Percentiles rank a stretch among this genome's conserved stretches.
These are phyloP conservation scores for Aureobasidium uvarum DNA, from an alignment of 2,329 filamentous ascomycete species.

Conservation along the genomic window DNA sequence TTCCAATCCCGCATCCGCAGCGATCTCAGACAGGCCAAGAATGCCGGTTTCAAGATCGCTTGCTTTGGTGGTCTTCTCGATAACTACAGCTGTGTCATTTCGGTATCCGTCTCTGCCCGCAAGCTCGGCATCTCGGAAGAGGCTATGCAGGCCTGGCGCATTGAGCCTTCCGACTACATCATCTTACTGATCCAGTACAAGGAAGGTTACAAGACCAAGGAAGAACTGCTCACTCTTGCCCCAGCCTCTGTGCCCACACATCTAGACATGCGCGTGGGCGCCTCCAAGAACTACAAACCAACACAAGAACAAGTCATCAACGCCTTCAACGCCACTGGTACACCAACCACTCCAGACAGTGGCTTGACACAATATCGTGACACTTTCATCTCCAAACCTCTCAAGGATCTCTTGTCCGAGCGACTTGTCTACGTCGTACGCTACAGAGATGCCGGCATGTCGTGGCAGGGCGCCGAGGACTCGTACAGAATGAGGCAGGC, in stretches of 20 bases:
- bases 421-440: conserved; percentile 60
- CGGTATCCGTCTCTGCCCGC: conserved; percentile 65
- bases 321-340: conserved; percentile 47
- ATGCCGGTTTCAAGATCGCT: conserved; percentile 69
- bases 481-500: conserved; percentile 53
- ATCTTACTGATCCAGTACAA: conserved; percentile 68
- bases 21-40: conserved; percentile 62
- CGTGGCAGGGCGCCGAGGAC: conserved; percentile 67
- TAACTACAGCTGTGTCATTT: conserved; percentile 55
- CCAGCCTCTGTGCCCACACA: conserved; percentile 38
- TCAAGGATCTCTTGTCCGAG: conserved; percentile 66
- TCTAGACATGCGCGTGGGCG: conserved; percentile 66
- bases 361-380: conserved; percentile 46
- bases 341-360: conserved; percentile 26
- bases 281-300: conserved; percentile 72
- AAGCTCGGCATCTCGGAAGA: conserved; percentile 73
- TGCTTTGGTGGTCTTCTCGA: conserved; percentile 54
- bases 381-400: conserved; percentile 68
- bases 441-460: conserved; percentile 55
- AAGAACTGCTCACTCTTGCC: conserved; percentile 51
- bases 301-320: conserved; percentile 53
- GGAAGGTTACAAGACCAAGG: conserved; percentile 60
- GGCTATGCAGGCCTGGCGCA: conserved; percentile 72
- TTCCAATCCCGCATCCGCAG: conserved; percentile 35
- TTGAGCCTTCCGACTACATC: conserved; percentile 66